Conservation (phyloP, 108 stramenopile species). For the Cyclotella sp. region DNA sequence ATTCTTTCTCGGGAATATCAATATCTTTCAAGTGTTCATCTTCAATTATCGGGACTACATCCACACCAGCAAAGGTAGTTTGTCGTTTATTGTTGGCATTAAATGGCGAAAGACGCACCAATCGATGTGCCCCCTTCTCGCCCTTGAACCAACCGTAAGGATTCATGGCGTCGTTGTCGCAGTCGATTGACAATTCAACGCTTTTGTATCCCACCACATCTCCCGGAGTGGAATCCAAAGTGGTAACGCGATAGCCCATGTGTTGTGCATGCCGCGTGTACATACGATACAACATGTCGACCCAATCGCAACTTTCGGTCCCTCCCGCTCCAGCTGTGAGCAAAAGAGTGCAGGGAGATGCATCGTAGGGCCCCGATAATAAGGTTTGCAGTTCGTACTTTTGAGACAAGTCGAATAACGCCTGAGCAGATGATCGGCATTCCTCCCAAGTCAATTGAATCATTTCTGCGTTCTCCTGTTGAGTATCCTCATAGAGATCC, state of each 20-base stretch:
- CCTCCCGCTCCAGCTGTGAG: constrained; percentile 98
- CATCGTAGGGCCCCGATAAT: constrained; percentile 79
- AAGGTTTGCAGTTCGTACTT: constrained; percentile 73
- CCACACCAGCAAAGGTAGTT: constrained; percentile 96
- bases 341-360: constrained; percentile 75
- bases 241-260: constrained; percentile 66
- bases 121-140: constrained; percentile 94
- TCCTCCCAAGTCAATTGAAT: constrained; percentile 53
- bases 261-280: constrained; percentile 72
- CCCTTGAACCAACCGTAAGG: constrained; percentile 88
- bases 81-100: constrained; percentile 95
- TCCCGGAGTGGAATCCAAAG: constrained; percentile 65
- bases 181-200: constrained; percentile 78
- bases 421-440: constrained; percentile 45
- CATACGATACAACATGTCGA: constrained; percentile 82
- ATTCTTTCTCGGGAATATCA: constrained; percentile 80
- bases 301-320: constrained; percentile 96
- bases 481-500: not conserved
- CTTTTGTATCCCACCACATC: constrained; percentile 91
- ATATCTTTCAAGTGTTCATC: constrained; percentile 77
- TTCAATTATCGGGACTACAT: constrained; percentile 86
- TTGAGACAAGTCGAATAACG: constrained; percentile 58
- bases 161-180: constrained; percentile 3
- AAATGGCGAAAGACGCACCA: constrained; percentile 93
- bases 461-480: constrained; percentile 47